These are phyloP conservation scores for Neurospora sublineolata DNA, from an alignment of 495 filamentous ascomycete genomes.

Conservation along the genomic window DNA sequence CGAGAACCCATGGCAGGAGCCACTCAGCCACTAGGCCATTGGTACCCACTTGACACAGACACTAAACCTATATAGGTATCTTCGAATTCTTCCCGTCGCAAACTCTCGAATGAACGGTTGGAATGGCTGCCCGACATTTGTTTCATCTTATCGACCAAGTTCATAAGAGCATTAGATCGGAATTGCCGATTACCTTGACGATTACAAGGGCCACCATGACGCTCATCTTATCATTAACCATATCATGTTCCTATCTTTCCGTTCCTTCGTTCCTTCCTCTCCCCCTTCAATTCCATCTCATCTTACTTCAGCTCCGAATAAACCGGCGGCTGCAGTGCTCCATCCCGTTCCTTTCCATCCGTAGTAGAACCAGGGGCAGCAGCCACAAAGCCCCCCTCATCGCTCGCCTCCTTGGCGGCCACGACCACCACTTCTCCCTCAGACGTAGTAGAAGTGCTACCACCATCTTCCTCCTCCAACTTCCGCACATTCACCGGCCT, in stretches of 20 bases:
- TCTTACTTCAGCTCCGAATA: neutral
- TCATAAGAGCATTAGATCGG: neutral
- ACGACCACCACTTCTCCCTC: constrained; percentile 8
- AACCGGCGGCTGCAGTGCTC: neutral
- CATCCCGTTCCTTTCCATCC: neutral
- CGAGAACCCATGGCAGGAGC: neutral
- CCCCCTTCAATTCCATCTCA: neutral
- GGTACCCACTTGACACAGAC: neutral
- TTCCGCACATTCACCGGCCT: constrained; percentile 16
- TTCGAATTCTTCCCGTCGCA: neutral
- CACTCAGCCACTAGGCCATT: neutral
- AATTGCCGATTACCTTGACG: neutral
- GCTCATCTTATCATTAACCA: neutral
- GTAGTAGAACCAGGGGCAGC: neutral
- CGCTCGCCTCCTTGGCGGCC: constrained; percentile 2
- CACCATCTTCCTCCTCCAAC: constrained; percentile 1
- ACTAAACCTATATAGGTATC: neutral
- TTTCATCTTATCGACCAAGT: neutral
- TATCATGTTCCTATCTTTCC: neutral
- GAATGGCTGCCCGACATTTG: neutral
- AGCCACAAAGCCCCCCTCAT: neutral
- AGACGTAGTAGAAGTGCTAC: neutral
- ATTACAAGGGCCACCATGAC: neutral
- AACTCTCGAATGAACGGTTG: neutral
- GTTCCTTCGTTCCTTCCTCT: neutral